Conservation (phyloP, 257 asterid genomes). For the Plantago major region DNA sequence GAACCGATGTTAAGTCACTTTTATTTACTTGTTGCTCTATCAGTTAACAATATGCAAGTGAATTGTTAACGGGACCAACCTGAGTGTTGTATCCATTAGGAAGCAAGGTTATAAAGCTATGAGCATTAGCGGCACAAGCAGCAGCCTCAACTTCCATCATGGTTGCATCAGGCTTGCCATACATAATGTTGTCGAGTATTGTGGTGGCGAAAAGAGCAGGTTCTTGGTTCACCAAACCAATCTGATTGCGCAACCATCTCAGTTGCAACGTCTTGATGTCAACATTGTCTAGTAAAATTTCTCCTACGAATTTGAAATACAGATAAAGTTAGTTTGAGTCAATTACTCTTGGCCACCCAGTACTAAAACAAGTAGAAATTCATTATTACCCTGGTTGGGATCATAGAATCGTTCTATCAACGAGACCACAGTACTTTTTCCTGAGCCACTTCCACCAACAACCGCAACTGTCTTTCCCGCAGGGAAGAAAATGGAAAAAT, state of each 20-base stretch:
- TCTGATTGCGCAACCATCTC: constrained; percentile 87
- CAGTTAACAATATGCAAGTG: not conserved
- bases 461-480: constrained; percentile 98
- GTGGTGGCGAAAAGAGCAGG: constrained; percentile 98
- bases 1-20: not conserved
- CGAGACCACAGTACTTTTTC: constrained; percentile 94
- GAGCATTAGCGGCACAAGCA: constrained; percentile 93
- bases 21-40: not conserved
- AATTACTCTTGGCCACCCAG: not conserved
- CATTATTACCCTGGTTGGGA: constrained; percentile 77
- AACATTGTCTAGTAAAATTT: constrained; percentile 74
- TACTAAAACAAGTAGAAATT: not conserved
- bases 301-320: constrained; percentile 46
- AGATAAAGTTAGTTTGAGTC: not conserved
- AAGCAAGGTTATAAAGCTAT: constrained; percentile 78
- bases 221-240: constrained; percentile 97
- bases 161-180: constrained; percentile 93
- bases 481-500: constrained; percentile 88
- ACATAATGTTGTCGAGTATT: constrained; percentile 83
- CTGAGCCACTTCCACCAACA: constrained; percentile 98
- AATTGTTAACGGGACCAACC: constrained; percentile 32
- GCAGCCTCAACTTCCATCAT: constrained; percentile 93
- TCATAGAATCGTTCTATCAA: constrained; percentile 91
- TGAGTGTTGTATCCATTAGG: constrained; percentile 94
- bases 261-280: constrained; percentile 82